Evolutionary conservation across 257 asterid genomes (phyloP), one percentile per base, ranked within the genome.

Genomic region (Nicotiana benthamiana): DNA sequence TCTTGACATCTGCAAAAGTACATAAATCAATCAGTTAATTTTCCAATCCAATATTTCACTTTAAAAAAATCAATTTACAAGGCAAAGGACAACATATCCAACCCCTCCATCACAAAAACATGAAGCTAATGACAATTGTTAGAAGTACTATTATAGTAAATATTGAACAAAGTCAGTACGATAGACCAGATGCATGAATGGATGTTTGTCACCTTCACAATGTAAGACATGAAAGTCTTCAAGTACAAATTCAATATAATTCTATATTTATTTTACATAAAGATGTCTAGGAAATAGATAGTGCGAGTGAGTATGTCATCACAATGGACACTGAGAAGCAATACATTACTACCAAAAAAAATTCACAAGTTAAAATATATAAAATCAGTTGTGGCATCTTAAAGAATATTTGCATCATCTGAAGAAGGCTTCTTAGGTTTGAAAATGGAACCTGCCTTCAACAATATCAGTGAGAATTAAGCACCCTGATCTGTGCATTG

Each of bases 401-500:
- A 48, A 48, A 74, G 12, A 74, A 16, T 16, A 70, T 46, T 72
- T 46, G 40, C 78, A 72, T 26, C 60, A 43, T 13, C 51, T 72
- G 16, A 20, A 70, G 32, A 72, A 43, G 16, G 36, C 22, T 72
- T 24, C 26, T 48, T 17, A 28, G 17, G 51, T 62, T 79, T 64
- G 79, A 43, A 72, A 62, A 87, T 1, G 64, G 80, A 85, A 75
- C 95, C 63, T 90, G 81, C 99, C 99, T 94, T 96, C 99, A 86
- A 91, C 91, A 83, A 90, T 89, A 86, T 96, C 99, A 56, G 87
- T 75, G 60, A 94, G 95, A 86, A 86, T 93, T 80, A 96, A 86
- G 90, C 99, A 91, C 80, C 98, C 98, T 56, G 99, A 90, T 85
- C 90, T 92, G 89, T 93, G 91, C 99, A 96, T 93, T 78, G 97